Evolutionary conservation across 78 protist species (phyloP).

Genomic region (Ministeria vibrans): DNA sequence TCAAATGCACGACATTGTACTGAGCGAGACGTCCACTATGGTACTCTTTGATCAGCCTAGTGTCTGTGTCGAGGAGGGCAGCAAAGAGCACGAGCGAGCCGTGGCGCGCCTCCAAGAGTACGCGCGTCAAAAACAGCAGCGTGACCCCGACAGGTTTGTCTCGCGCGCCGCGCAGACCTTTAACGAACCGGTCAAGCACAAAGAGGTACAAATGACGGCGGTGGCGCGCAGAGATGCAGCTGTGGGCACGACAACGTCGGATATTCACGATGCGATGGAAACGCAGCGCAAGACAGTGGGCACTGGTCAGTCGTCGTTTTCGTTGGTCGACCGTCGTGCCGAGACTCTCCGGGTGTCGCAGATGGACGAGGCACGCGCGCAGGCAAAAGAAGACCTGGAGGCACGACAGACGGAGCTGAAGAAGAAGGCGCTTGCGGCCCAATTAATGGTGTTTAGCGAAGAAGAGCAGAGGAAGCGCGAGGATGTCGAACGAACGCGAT

Average conservation of each 20-base stretch:
- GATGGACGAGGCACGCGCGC: not conserved
- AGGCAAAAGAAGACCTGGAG: not conserved
- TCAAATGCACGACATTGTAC: not conserved
- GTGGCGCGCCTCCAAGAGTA: not conserved
- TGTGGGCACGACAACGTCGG: slow-evolving; percentile 2
- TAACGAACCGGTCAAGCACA: not conserved
- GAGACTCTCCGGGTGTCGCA: not conserved
- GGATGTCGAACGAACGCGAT: too few relatives aligned
- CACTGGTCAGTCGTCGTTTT: not conserved
- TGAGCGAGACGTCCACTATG: slow-evolving; percentile 22
- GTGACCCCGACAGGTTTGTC: slow-evolving; percentile 7
- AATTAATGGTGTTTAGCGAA: not conserved
- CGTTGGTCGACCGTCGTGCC: not conserved
- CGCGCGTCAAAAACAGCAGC: not conserved
- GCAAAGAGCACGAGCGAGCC: not conserved
- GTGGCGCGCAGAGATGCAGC: not conserved
- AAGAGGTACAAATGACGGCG: slow-evolving; percentile 13
- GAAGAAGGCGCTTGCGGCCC: not conserved
- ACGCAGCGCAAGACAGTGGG: not conserved
- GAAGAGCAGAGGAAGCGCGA: too few relatives aligned
- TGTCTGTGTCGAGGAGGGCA: slow-evolving; percentile 1
- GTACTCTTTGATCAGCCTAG: not conserved
- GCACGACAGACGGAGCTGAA: not conserved
- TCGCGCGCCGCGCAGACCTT: slow-evolving; percentile 36
- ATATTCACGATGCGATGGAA: slow-evolving; percentile 11